Evolutionary conservation across 306 rosid genomes (phyloP).

Genomic region (Rosa chinensis): DNA sequence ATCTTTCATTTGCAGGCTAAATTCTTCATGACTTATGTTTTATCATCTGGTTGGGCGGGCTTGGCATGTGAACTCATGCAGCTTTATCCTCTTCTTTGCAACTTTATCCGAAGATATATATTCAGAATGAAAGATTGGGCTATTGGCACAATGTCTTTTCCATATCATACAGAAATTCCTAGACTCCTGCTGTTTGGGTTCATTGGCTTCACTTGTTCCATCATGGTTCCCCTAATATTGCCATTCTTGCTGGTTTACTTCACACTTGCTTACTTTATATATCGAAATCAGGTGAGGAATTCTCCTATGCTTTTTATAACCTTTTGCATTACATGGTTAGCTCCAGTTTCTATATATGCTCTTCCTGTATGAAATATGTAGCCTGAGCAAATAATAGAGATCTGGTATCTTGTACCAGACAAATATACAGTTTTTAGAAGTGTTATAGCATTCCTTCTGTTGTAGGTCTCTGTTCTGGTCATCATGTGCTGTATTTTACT

Average conservation of each 20-base stretch:
- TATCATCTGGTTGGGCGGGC: conserved; percentile 98
- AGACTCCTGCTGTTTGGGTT: conserved; percentile 82
- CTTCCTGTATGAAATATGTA: neutral
- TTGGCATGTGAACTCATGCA: conserved; percentile 84
- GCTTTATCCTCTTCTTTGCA: conserved; percentile 60
- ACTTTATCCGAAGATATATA: conserved; percentile 44
- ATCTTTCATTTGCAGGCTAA: conserved; percentile 51
- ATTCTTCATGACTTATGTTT: conserved; percentile 83
- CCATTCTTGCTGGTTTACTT: conserved; percentile 85
- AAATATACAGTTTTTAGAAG: neutral
- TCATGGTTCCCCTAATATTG: conserved; percentile 81
- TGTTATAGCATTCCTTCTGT: neutral
- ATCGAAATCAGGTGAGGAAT: conserved; percentile 77
- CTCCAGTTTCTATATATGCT: neutral
- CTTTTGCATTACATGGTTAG: neutral
- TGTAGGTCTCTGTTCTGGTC: neutral
- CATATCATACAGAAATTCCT: conserved; percentile 91
- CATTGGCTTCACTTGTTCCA: conserved; percentile 78
- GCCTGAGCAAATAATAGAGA: neutral
- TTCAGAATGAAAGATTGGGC: conserved; percentile 47
- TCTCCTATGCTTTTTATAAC: neutral
- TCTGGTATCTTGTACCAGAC: neutral
- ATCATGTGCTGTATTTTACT: neutral
- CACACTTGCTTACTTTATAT: conserved; percentile 78
- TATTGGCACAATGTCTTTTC: conserved; percentile 49